phyloP scores from a whole-genome alignment of 495 filamentous ascomycete species.

The Hypoxylon fuscum region DNA sequence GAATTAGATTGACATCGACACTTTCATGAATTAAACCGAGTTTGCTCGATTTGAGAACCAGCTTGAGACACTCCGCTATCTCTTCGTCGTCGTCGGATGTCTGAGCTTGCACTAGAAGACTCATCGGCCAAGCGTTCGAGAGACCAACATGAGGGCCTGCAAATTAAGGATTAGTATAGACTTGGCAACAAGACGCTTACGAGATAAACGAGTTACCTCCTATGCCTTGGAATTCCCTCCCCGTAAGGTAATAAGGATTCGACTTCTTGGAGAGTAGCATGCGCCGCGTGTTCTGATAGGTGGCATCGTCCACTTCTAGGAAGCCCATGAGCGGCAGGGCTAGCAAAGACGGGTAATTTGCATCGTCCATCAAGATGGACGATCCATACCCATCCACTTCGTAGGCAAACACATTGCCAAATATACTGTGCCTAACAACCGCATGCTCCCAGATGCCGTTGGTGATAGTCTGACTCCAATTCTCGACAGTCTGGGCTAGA shows the following conservation, averaged over 20 bases:
- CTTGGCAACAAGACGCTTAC: background rate
- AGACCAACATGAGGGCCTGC: conserved; percentile 76
- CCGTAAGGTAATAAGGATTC: conserved; percentile 90
- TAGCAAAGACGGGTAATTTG: conserved; percentile 91
- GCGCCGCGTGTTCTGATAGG: conserved; percentile 89
- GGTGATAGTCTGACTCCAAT: conserved; percentile 73
- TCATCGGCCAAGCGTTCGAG: conserved; percentile 96
- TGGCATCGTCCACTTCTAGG: conserved; percentile 67
- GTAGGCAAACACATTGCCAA: conserved; percentile 91
- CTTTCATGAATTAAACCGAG: conserved; percentile 92
- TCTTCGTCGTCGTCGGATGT: conserved; percentile 89
- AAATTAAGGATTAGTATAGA: conserved; percentile 9
- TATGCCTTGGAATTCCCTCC: conserved; percentile 84
- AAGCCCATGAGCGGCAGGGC: conserved; percentile 90
- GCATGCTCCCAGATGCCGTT: conserved; percentile 87
- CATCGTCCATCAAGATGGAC: conserved; percentile 94
- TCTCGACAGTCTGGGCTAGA: conserved; percentile 63
- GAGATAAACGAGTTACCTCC: conserved; percentile 65
- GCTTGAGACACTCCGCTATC: conserved; percentile 73
- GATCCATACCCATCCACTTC: conserved; percentile 97
- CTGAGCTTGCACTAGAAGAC: conserved; percentile 86
- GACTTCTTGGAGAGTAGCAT: conserved; percentile 83
- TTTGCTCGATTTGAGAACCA: conserved; percentile 75
- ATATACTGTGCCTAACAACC: conserved; percentile 83
- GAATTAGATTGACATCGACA: conserved; percentile 79